Base-by-base conservation (phyloP, 1,284 basidiomycete species). In the Cutaneotrichosporon spelunceum region DNA sequence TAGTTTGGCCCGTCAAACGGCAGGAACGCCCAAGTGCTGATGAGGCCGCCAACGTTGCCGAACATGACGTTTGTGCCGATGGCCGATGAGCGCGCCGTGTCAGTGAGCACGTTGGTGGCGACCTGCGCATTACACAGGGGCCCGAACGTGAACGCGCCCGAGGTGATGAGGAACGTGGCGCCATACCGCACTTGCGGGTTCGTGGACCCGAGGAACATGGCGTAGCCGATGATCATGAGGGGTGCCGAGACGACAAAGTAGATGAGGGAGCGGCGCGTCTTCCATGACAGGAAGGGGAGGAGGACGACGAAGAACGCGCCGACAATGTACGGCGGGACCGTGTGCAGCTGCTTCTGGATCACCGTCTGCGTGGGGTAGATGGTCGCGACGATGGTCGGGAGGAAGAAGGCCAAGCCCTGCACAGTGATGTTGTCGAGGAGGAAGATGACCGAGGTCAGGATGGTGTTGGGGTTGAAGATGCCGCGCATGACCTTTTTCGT, bases 371-470 rank as follows among this genome's bases (percentile, higher is more conserved):
- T 62, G 0, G 80, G 79, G 66, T 74, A 81, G 61, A 80, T 73
- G 2, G 70, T 73, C 0, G 60, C 34, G 16, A 80, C 73, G 21
- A 79, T 72, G 3, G 76, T 75, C 0, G 75, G 72, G 3, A 74
- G 57, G 68, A 79, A 79, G 56, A 78, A 73, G 6, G 71, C 74
- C 3, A 73, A 61, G 8, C 74, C 70, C 55, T 76, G 73, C 1
- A 74, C 73, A 7, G 71, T 71, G 44, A 78, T 72, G 70, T 81
- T 81, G 68, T 79, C 71, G 54, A 80, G 63, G 4, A 80, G 56
- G 69, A 78, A 79, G 59, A 77, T 74, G 26, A 72, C 33, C 2
- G 75, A 69, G 42, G 68, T 61, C 21, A 66, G 57, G 21, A 75
- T 30, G 1, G 68, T 66, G 59, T 66, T 66, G 21, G 67, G 66